Evolutionary conservation across 352 stramenopile genomes (phyloP).

Genomic region (Globisporangium irregulare): DNA sequence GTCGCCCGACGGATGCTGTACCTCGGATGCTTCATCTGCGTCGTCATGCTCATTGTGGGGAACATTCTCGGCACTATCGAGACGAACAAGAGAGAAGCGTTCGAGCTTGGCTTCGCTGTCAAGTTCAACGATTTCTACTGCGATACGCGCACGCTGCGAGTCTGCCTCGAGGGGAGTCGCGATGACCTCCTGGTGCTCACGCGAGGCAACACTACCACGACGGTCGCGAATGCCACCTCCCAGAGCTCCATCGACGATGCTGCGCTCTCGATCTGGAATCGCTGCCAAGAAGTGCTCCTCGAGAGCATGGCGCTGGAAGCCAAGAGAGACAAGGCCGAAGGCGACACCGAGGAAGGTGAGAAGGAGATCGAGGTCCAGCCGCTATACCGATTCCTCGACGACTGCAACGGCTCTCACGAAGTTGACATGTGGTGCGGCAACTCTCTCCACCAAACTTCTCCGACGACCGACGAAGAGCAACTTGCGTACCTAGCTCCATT

Average conservation of each 20-base stretch:
- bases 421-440: background rate
- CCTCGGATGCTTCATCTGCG: background rate
- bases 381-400: background rate
- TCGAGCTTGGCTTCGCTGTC: constrained; percentile 1
- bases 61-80: background rate
- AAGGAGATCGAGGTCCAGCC: background rate
- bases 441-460: background rate
- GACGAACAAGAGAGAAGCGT: background rate
- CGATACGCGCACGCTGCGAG: background rate
- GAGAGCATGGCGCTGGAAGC: too few species aligned
- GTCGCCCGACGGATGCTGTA: too few species aligned
- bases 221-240: too few species aligned
- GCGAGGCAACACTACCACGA: background rate
- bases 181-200: background rate
- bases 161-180: background rate
- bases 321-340: too few species aligned
- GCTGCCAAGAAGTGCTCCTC: background rate
- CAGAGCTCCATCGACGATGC: too few species aligned
- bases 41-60: background rate
- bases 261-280: background rate
- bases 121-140: constrained; percentile 14
- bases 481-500: background rate
- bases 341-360: background rate
- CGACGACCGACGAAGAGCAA: background rate
- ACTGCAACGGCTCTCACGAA: background rate